phyloP scores from a whole-genome alignment of 129 eudicot species.

The Artemisia argyi region DNA sequence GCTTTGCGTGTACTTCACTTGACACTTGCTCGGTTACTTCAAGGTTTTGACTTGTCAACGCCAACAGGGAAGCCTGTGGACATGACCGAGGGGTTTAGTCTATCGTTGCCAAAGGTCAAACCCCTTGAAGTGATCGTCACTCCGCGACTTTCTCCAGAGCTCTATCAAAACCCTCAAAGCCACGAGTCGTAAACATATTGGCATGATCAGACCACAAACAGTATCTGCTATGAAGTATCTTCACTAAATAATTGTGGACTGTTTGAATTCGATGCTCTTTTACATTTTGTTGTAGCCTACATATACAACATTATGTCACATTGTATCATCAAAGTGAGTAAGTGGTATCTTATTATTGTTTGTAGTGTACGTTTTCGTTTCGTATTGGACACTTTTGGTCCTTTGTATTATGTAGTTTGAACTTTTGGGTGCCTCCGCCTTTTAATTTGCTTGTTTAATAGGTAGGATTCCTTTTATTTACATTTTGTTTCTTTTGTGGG shows the following conservation, averaged over 20 bases:
- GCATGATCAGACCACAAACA: neutral
- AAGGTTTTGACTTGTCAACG: constrained; percentile 33
- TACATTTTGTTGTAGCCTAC: neutral
- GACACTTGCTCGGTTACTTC: constrained; percentile 38
- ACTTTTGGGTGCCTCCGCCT: too few relatives aligned
- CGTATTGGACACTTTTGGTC: too few relatives aligned
- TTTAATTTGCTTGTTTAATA: too few relatives aligned
- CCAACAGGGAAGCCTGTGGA: constrained; percentile 26
- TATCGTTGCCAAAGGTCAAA: constrained; percentile 34
- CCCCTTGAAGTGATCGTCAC: constrained; percentile 34
- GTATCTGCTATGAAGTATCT: neutral
- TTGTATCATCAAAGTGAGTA: too few relatives aligned
- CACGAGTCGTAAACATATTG: neutral
- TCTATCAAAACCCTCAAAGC: constrained; percentile 12
- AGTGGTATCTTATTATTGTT: too few relatives aligned
- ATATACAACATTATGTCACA: too few relatives aligned
- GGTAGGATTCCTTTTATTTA: too few relatives aligned
- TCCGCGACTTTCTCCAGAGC: constrained; percentile 26
- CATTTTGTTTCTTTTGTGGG: too few relatives aligned
- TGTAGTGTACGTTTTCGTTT: too few relatives aligned
- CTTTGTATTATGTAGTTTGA: too few relatives aligned
- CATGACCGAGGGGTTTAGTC: constrained; percentile 24
- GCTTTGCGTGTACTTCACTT: constrained; percentile 24
- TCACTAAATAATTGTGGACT: neutral
- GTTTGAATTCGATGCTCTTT: neutral